Percentiles rank a stretch among this genome's conserved stretches.
phyloP scores from a whole-genome alignment of 2,329 filamentous ascomycete genomes.

The Ophiostoma quercus region DNA sequence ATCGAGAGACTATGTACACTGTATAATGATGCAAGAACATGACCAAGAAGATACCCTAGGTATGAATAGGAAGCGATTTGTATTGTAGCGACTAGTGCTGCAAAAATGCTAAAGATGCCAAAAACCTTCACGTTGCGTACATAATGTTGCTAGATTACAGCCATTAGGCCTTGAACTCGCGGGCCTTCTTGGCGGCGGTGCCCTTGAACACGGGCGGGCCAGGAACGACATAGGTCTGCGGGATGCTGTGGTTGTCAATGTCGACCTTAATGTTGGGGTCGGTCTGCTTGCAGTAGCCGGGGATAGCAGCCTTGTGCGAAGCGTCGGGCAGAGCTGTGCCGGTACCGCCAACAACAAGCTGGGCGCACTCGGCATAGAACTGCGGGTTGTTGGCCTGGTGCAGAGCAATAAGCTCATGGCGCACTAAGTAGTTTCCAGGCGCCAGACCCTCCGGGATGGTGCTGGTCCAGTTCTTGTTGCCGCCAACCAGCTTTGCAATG shows the following conservation, averaged over 20 bases:
- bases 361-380: slow-evolving; percentile 53
- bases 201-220: slow-evolving; percentile 31
- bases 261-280: slow-evolving; percentile 32
- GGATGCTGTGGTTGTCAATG: slow-evolving; percentile 30
- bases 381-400: slow-evolving; percentile 49
- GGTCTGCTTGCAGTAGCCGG: slow-evolving; percentile 32
- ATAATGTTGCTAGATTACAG: neutral
- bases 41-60: neutral
- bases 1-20: neutral
- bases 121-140: neutral
- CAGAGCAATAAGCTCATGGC: slow-evolving; percentile 53
- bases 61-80: neutral
- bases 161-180: slow-evolving; percentile 20
- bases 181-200: slow-evolving; percentile 25
- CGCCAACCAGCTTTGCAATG: slow-evolving; percentile 32
- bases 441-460: slow-evolving; percentile 46
- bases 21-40: neutral
- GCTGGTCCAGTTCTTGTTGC: slow-evolving; percentile 42
- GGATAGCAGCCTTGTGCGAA: slow-evolving; percentile 32
- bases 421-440: slow-evolving; percentile 52
- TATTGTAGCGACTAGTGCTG: neutral
- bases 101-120: neutral
- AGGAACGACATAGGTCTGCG: slow-evolving; percentile 31
- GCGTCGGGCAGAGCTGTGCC: slow-evolving; percentile 28
- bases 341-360: slow-evolving; percentile 44